phyloP scores from a whole-genome alignment of 371 early-diverging fungal genomes.

The Fennellomyces sp. region DNA sequence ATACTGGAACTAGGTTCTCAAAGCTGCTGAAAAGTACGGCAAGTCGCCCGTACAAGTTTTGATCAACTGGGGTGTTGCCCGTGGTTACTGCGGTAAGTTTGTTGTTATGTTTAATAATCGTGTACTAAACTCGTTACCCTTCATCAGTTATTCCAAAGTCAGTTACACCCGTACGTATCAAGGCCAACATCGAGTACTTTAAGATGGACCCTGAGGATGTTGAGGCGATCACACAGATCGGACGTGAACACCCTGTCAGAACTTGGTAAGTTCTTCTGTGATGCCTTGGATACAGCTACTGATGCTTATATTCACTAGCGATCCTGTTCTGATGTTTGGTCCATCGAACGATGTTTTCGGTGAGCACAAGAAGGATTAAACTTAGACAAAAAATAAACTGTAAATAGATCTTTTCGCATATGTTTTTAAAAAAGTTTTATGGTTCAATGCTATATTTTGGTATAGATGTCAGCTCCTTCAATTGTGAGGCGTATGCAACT shows the following conservation, averaged over 20 bases:
- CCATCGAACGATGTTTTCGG: constrained; percentile 21
- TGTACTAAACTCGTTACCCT: not conserved
- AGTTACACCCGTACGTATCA: constrained; percentile 46
- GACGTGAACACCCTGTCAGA: constrained; percentile 26
- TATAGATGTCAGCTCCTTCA: not conserved
- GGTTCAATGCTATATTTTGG: not conserved
- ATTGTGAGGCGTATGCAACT: not conserved
- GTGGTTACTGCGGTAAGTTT: constrained; percentile 51
- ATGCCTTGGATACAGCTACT: not conserved
- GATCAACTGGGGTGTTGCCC: constrained; percentile 77
- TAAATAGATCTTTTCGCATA: not conserved
- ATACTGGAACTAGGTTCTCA: constrained; percentile 16
- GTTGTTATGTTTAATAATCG: not conserved
- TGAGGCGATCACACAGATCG: constrained; percentile 32
- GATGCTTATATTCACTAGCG: not conserved
- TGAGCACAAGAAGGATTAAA: constrained; percentile 4
- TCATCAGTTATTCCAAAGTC: constrained; percentile 62
- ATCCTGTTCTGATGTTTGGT: constrained; percentile 35
- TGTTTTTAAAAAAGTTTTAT: constrained; percentile 2
- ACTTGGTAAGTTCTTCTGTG: constrained; percentile 11
- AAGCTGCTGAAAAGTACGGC: constrained; percentile 74
- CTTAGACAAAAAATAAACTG: not conserved
- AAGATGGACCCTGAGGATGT: constrained; percentile 40
- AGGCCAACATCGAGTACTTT: constrained; percentile 42
- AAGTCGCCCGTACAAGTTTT: constrained; percentile 74